Conservation (phyloP, 306 rosid species). For the Glycine soja region DNA sequence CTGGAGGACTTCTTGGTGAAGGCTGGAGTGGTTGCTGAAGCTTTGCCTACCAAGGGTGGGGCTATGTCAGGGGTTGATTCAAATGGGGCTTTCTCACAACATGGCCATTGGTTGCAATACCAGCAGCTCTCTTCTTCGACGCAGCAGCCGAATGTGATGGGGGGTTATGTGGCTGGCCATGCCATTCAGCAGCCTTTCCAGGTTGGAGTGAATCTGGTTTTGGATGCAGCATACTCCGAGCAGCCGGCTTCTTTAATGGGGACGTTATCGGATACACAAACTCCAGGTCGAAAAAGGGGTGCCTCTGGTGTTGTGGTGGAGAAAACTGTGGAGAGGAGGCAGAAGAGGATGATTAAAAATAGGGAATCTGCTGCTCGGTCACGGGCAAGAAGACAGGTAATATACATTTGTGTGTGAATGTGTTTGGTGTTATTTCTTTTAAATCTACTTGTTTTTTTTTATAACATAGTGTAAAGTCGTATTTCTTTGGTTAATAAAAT, state of each 20-base stretch:
- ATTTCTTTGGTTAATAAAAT: no score
- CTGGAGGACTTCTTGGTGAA: constrained; percentile 19
- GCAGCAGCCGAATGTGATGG: not conserved
- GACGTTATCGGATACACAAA: not conserved
- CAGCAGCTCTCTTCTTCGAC: not conserved
- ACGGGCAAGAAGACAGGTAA: constrained; percentile 14
- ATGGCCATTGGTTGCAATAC: constrained; percentile 1
- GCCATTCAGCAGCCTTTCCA: constrained; percentile 14
- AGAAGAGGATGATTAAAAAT: constrained; percentile 14
- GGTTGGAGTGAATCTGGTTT: not conserved
- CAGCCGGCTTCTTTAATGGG: not conserved
- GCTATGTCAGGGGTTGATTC: not conserved
- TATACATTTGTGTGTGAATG: not conserved
- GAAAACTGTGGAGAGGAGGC: constrained; percentile 23
- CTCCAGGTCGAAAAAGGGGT: not conserved
- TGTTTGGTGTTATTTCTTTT: not conserved
- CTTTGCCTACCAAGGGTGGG: no score
- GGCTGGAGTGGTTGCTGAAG: not conserved
- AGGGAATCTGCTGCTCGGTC: constrained; percentile 21
- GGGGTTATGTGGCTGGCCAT: constrained; percentile 15
- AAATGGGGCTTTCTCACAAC: not conserved
- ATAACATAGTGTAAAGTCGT: no score
- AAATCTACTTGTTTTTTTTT: not conserved
- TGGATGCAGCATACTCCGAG: not conserved
- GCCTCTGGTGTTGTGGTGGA: constrained; percentile 8